These are phyloP conservation scores for cucumber (Cucumis sativus) DNA, from an alignment of 306 rosid species.

Conservation along the genomic window DNA sequence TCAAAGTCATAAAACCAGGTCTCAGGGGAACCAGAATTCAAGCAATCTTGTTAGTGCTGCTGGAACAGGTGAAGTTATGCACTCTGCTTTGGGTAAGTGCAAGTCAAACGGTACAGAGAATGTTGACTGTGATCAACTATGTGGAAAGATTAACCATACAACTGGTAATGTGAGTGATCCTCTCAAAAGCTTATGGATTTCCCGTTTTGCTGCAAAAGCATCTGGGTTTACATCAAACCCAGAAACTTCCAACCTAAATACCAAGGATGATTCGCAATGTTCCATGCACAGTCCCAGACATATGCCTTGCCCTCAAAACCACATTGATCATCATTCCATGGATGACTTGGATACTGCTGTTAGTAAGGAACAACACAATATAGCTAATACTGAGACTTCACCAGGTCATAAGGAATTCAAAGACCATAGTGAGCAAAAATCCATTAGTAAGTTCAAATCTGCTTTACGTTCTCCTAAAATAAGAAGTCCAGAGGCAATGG, in stretches of 20 bases:
- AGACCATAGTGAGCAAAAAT: slow-evolving; percentile 19
- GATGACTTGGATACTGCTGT: slow-evolving; percentile 17
- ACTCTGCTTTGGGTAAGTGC: slow-evolving; percentile 32
- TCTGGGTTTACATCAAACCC: slow-evolving; percentile 14
- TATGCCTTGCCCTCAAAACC: slow-evolving; percentile 15
- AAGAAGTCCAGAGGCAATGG: slow-evolving; percentile 39
- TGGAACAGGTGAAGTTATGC: slow-evolving; percentile 21
- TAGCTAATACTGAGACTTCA: slow-evolving; percentile 17
- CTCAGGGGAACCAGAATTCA: slow-evolving; percentile 16
- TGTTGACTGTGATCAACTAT: slow-evolving; percentile 17
- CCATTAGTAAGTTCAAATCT: slow-evolving; percentile 14
- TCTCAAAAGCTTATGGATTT: slow-evolving; percentile 54
- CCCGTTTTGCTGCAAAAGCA: slow-evolving; percentile 44
- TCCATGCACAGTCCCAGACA: slow-evolving; percentile 19
- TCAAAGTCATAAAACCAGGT: slow-evolving; percentile 22
- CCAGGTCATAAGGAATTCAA: slow-evolving; percentile 9
- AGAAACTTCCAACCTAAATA: slow-evolving; percentile 17
- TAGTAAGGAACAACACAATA: slow-evolving; percentile 21
- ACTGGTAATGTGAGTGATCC: slow-evolving; percentile 19
- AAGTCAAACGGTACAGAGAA: slow-evolving; percentile 25
- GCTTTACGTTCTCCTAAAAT: slow-evolving; percentile 12
- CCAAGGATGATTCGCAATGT: slow-evolving; percentile 21
- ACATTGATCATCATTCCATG: slow-evolving; percentile 11
- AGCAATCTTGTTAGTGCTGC: slow-evolving; percentile 6
- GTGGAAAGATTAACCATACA: slow-evolving; percentile 22